Evolutionary conservation across 2,329 filamentous ascomycete species (phyloP), one percentile per base, ranked within the genome.

Genomic region (Aspergillus texensis): DNA sequence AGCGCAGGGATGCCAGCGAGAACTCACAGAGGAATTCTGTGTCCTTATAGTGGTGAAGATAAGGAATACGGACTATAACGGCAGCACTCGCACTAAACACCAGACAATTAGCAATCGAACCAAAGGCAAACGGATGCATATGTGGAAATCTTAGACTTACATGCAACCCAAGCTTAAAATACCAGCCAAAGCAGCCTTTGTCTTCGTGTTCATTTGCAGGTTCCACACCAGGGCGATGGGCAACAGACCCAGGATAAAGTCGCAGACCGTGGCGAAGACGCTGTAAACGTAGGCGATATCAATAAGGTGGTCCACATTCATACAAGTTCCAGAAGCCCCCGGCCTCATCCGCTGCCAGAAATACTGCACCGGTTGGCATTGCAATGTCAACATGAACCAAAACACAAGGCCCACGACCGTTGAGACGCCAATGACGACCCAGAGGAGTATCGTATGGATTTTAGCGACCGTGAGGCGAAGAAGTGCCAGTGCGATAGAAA

Each of bases 81-180:
- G 74, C 76, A 45, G 75, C 71, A 57, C 76, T 77, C 10, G 75
- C 75, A 67, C 75, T 76, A 56, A 8, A 21, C 41, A 30, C 39
- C 58, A n/a, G 28, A 54, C 48, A 67, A 12, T 66, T 70, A 73
- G 34, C 80, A 69, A 21, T 69, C 3, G 48, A 45, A 12, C 24
- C 24, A 46, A 12, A n/a, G 43, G 14, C 24, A 9, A n/a, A 45
- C 46, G 32, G 9, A 43, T 48, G 26, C 24, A 11, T 8, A 9
- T 50, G 30, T 32, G 26, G 26, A 16, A 19, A 70, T 21, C 72
- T 70, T 46, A 77, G 70, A 70, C 74, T 63, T 72, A 77, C 60
- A 83, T 79, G 68, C 86, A 86, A 32, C 86, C 88, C 77, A 89
- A 82, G 8, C 80, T 80, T 57, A 89, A 75, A 52, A 89, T 80